Conservation (phyloP, 192 early-diverging fungal genomes). For the Gaertneriomyces semiglobifer region DNA sequence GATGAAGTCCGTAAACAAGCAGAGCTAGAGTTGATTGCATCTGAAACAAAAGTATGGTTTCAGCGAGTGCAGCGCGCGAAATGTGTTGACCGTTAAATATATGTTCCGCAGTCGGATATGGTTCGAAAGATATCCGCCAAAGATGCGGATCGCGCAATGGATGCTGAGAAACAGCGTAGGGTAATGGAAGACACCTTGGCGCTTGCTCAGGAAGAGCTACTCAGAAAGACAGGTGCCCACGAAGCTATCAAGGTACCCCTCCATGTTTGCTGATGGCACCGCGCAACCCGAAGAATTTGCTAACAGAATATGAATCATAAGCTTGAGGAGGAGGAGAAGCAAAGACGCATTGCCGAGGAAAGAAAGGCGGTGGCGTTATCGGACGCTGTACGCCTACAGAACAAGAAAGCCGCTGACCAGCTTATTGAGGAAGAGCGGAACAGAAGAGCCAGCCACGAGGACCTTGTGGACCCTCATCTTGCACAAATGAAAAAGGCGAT, state of each 20-base stretch:
- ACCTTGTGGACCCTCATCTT: background rate
- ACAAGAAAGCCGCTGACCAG: background rate
- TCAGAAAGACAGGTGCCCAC: constrained; percentile 5
- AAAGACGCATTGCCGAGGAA: constrained; percentile 19
- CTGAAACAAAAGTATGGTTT: constrained; percentile 22
- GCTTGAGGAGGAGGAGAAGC: constrained; percentile 22
- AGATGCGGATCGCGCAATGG: constrained; percentile 21
- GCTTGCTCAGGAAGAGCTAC: constrained; percentile 23
- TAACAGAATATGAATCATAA: background rate
- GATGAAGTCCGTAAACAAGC: constrained; percentile 14
- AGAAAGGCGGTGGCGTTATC: constrained; percentile 7
- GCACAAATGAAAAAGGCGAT: no score
- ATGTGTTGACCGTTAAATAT: background rate
- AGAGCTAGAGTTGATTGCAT: constrained; percentile 7
- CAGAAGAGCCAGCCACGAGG: background rate
- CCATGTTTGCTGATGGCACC: background rate
- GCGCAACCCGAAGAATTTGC: no score
- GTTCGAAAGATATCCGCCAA: constrained; percentile 17
- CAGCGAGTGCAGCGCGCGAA: background rate
- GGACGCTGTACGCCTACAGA: background rate
- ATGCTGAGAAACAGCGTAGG: constrained; percentile 19
- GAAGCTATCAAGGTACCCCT: constrained; percentile 15
- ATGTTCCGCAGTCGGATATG: constrained; percentile 5
- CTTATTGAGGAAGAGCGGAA: constrained; percentile 1
- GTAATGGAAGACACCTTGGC: constrained; percentile 11